A percentile compares a stretch with the other conserved stretches of the same genome.
phyloP scores from a whole-genome alignment of 306 rosid genomes.

The Medicago lupulina region DNA sequence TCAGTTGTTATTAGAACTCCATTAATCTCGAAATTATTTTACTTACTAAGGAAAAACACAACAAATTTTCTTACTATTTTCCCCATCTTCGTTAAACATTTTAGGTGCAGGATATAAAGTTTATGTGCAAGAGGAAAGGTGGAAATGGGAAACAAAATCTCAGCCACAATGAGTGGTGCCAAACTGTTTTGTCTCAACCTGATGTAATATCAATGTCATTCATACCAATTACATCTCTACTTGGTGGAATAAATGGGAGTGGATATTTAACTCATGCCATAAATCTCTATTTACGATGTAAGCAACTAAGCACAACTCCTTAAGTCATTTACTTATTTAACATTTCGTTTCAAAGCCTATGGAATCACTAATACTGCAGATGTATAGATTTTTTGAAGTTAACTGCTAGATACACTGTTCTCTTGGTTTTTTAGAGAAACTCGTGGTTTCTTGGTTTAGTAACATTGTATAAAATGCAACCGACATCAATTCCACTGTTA shows the following conservation, averaged over 20 bases:
- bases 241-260: slow-evolving; percentile 86
- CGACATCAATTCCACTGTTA: background rate
- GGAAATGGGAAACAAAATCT: slow-evolving; percentile 60
- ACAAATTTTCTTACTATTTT: slow-evolving; percentile 20
- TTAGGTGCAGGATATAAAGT: slow-evolving; percentile 76
- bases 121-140: slow-evolving; percentile 80
- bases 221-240: slow-evolving; percentile 80
- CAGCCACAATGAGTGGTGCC: slow-evolving; percentile 77
- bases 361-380: slow-evolving; percentile 23
- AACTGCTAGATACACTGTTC: background rate
- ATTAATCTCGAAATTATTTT: slow-evolving; percentile 12
- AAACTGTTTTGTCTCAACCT: slow-evolving; percentile 69
- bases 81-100: slow-evolving; percentile 28
- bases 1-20: slow-evolving; percentile 4
- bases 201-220: slow-evolving; percentile 87
- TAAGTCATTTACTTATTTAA: slow-evolving; percentile 28
- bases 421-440: slow-evolving; percentile 34
- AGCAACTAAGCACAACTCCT: slow-evolving; percentile 46
- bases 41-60: slow-evolving; percentile 24
- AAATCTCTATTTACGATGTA: slow-evolving; percentile 90
- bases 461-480: slow-evolving; percentile 27
- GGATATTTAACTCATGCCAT: slow-evolving; percentile 89
- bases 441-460: slow-evolving; percentile 12
- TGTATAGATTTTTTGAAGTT: slow-evolving; percentile 10
- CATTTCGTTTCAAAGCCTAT: slow-evolving; percentile 28